Percentiles rank a stretch among this genome's conserved stretches.
Conservation (phyloP, 192 early-diverging fungal species). For the Rhizoclosmatium sp. region DNA sequence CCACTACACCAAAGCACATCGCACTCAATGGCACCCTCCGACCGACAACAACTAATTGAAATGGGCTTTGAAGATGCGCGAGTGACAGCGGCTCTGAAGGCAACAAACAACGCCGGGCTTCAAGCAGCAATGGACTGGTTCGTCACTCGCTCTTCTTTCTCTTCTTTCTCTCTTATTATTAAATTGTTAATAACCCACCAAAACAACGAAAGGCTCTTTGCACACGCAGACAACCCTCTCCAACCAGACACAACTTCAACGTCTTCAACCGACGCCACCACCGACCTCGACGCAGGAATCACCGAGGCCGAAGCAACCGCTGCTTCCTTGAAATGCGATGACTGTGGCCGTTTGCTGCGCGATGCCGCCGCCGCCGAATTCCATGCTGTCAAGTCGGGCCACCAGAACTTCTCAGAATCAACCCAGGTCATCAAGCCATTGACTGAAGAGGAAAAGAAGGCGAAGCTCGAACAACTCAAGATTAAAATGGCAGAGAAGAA, state of each 20-base stretch:
- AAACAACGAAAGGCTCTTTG: conserved; percentile 58
- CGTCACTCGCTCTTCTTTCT: not conserved
- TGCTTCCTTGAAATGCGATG: conserved; percentile 81
- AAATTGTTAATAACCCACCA: not conserved
- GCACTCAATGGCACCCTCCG: not conserved
- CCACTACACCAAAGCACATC: too few relatives aligned
- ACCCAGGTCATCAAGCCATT: conserved; percentile 79
- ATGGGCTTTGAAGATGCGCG: conserved; percentile 75
- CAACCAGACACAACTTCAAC: conserved; percentile 44
- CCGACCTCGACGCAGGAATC: conserved; percentile 17
- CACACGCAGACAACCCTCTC: conserved; percentile 77
- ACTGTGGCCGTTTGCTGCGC: conserved; percentile 78
- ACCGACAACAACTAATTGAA: conserved; percentile 47
- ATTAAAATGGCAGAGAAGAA: conserved; percentile 67
- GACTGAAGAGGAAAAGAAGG: conserved; percentile 79
- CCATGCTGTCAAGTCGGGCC: conserved; percentile 78
- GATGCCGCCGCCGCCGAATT: conserved; percentile 77
- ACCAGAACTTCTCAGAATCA: conserved; percentile 81
- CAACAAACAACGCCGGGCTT: conserved; percentile 77
- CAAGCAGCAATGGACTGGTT: conserved; percentile 92
- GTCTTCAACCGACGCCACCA: not conserved
- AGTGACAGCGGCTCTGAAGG: conserved; percentile 73
- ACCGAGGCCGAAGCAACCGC: conserved; percentile 70
- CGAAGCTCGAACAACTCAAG: conserved; percentile 77
- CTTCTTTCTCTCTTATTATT: not conserved